Conservation (phyloP, 345 rosid species). For the Cardamine resedifolia region DNA sequence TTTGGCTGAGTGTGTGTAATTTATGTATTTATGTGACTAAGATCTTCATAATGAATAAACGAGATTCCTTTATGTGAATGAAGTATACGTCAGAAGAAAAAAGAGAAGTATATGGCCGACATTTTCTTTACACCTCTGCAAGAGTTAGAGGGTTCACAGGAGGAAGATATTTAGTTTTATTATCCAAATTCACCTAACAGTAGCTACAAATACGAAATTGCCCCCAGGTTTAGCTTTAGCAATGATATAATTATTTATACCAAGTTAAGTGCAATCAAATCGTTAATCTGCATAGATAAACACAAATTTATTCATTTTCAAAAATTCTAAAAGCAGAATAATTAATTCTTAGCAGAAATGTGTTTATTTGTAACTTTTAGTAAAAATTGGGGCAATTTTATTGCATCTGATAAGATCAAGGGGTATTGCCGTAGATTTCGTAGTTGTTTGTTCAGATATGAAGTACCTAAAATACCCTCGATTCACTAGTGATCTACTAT, state of each 20-base stretch:
- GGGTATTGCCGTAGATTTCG: neutral
- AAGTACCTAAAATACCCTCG: constrained; percentile 18
- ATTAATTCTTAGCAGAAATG: neutral
- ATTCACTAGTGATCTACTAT: neutral
- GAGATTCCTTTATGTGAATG: neutral
- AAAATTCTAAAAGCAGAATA: neutral
- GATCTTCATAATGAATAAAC: constrained; percentile 28
- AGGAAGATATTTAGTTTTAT: neutral
- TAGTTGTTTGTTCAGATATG: neutral
- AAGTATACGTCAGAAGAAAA: no score
- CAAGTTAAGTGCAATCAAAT: neutral
- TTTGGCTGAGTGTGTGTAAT: constrained; percentile 7
- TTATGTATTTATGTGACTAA: constrained; percentile 20
- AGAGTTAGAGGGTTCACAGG: neutral
- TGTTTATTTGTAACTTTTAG: neutral
- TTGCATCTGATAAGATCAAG: constrained; percentile 11
- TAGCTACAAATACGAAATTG: neutral
- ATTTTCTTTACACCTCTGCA: neutral
- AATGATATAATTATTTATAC: neutral
- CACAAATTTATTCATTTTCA: neutral
- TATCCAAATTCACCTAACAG: neutral
- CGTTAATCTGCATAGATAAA: neutral
- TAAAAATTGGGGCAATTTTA: neutral
- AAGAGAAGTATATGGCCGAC: neutral
- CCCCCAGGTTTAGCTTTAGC: neutral